Evolutionary conservation across 2,329 filamentous ascomycete species (phyloP).

Genomic region (Ophiocordyceps robertsii): DNA sequence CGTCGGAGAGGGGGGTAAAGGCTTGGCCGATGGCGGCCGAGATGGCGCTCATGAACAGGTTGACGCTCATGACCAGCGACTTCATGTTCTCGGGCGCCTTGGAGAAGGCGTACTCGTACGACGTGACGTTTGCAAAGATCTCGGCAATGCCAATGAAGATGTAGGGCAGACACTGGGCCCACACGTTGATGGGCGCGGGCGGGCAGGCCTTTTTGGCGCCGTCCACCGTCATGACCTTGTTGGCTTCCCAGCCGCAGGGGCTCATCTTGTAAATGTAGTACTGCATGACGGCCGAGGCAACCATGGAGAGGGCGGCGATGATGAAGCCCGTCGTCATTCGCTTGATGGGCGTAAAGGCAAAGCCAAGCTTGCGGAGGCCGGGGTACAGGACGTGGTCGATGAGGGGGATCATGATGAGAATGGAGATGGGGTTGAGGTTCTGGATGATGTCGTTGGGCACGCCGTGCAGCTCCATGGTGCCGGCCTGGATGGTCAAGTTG

Average conservation of each 20-base stretch:
- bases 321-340: slow-evolving; percentile 60
- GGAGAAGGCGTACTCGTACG: slow-evolving; percentile 64
- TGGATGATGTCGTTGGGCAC: slow-evolving; percentile 67
- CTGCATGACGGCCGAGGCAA: slow-evolving; percentile 42
- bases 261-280: slow-evolving; percentile 51
- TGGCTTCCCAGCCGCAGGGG: slow-evolving; percentile 44
- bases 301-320: slow-evolving; percentile 48
- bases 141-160: slow-evolving; percentile 37
- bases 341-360: slow-evolving; percentile 63
- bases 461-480: slow-evolving; percentile 52
- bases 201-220: slow-evolving; percentile 30
- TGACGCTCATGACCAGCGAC: slow-evolving; percentile 57
- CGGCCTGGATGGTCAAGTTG: slow-evolving; percentile 50
- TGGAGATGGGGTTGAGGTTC: slow-evolving; percentile 62
- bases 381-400: slow-evolving; percentile 60
- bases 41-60: slow-evolving; percentile 58
- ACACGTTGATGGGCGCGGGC: slow-evolving; percentile 51
- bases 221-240: slow-evolving; percentile 10
- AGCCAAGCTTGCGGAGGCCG: slow-evolving; percentile 43
- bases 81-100: slow-evolving; percentile 73
- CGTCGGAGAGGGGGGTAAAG: slow-evolving; percentile 44
- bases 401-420: slow-evolving; percentile 63
- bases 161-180: slow-evolving; percentile 39
- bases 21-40: slow-evolving; percentile 59
- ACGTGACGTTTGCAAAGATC: slow-evolving; percentile 42